Evolutionary conservation across 2,329 filamentous ascomycete species (phyloP).

Genomic region (Pestalotiopsis sp.): DNA sequence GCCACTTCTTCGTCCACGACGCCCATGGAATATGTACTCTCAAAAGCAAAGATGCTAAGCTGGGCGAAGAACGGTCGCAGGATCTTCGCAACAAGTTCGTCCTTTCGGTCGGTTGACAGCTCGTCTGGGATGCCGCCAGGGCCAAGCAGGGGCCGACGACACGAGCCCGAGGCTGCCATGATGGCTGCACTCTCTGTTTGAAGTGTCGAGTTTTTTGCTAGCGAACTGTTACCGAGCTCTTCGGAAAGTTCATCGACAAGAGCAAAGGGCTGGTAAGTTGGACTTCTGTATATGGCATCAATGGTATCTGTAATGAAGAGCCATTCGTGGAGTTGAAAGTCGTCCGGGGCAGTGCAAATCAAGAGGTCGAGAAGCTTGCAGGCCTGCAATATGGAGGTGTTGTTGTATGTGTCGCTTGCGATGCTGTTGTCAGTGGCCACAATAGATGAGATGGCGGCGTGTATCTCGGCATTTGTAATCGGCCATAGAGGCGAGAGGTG

Average conservation of each 20-base stretch:
- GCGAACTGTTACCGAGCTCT: slow-evolving; percentile 52
- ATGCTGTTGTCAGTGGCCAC: slow-evolving; percentile 66
- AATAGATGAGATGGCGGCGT: slow-evolving; percentile 76
- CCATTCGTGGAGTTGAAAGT: slow-evolving; percentile 99
- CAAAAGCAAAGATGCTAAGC: slow-evolving; percentile 90
- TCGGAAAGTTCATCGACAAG: slow-evolving; percentile 86
- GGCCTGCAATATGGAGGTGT: slow-evolving; percentile 79
- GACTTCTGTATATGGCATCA: slow-evolving; percentile 86
- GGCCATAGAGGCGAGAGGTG: slow-evolving; percentile 90
- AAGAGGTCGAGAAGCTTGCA: slow-evolving; percentile 92
- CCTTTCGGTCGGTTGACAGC: slow-evolving; percentile 59
- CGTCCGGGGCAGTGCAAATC: slow-evolving; percentile 85
- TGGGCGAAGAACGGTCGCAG: slow-evolving; percentile 88
- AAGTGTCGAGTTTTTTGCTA: slow-evolving; percentile 28
- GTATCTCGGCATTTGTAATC: slow-evolving; percentile 82
- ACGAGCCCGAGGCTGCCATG: slow-evolving; percentile 16
- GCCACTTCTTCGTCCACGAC: slow-evolving; percentile 67
- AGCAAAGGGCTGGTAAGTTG: slow-evolving; percentile 69
- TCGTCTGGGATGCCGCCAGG: slow-evolving; percentile 57
- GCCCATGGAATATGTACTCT: slow-evolving; percentile 87
- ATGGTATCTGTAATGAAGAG: slow-evolving; percentile 96
- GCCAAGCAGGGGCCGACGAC: slow-evolving; percentile 53
- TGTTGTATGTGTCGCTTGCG: slow-evolving; percentile 73
- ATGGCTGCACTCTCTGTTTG: slow-evolving; percentile 18
- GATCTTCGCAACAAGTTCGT: slow-evolving; percentile 75